phyloP scores from a whole-genome alignment of 2,329 filamentous ascomycete species.

The Corinectria fuckeliana region DNA sequence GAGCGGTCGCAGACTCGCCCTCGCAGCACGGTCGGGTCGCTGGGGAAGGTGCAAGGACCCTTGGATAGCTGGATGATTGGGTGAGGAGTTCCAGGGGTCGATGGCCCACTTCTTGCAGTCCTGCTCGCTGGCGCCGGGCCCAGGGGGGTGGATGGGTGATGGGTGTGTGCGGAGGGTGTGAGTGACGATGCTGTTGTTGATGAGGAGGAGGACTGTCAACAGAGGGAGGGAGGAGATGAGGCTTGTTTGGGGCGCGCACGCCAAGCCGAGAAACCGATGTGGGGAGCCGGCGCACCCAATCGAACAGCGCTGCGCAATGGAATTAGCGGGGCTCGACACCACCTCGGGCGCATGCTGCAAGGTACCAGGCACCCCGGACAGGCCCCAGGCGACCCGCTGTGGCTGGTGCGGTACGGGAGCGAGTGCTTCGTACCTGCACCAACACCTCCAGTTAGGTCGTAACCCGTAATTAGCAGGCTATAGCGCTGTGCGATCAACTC shows the following conservation, averaged over 20 bases:
- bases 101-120: slow-evolving; percentile 1
- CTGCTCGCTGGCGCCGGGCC: slow-evolving; percentile 1
- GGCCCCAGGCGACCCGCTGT: slow-evolving; percentile 9
- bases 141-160: slow-evolving; percentile 11
- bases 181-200: slow-evolving; percentile 8
- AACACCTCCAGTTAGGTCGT: neutral
- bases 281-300: neutral
- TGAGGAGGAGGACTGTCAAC: neutral
- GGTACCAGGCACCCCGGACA: slow-evolving; percentile 6
- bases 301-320: no score
- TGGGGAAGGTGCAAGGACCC: slow-evolving; percentile 14
- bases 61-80: slow-evolving; percentile 23
- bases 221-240: slow-evolving; percentile 32
- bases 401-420: slow-evolving; percentile 9
- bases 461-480: neutral
- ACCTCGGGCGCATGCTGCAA: slow-evolving; percentile 6
- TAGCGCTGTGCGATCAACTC: neutral
- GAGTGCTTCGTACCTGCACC: neutral
- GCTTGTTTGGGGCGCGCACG: slow-evolving; percentile 36
- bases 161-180: slow-evolving; percentile 25
- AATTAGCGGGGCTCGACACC: neutral
- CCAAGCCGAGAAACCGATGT: slow-evolving; percentile 9
- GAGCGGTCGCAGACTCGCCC: slow-evolving; percentile 27
- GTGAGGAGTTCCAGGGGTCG: slow-evolving; percentile 15
- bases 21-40: neutral